Conservation (phyloP, 495 filamentous ascomycete species). For the Lasiosphaeriaceae sp. region DNA sequence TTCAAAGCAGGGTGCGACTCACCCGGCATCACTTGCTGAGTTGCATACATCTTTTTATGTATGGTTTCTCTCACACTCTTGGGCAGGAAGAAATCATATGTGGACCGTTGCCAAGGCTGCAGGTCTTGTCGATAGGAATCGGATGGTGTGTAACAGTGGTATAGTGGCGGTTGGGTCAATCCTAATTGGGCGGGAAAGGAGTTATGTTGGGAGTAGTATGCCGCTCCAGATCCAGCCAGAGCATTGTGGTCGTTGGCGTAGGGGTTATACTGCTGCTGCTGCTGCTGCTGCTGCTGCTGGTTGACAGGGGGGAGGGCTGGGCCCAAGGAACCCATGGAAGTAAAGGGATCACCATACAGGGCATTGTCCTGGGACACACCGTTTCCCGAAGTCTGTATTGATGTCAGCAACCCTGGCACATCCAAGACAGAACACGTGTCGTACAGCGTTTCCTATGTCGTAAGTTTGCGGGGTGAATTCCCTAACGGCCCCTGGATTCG, state of each 20-base stretch:
- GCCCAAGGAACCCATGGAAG: conserved; percentile 48
- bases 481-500: conserved; percentile 56
- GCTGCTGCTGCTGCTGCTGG: no score
- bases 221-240: conserved; percentile 44
- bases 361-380: conserved; percentile 16
- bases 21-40: conserved; percentile 81
- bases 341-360: conserved; percentile 56
- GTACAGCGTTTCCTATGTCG: conserved; percentile 60
- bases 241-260: conserved; percentile 57
- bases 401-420: conserved; percentile 5
- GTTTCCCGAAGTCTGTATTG: conserved; percentile 14
- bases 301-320: conserved; percentile 46
- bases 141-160: conserved; percentile 87
- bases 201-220: conserved; percentile 44
- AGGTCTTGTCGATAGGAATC: conserved; percentile 77
- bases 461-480: conserved; percentile 82
- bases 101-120: conserved; percentile 74
- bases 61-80: conserved; percentile 81
- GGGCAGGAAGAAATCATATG: conserved; percentile 86
- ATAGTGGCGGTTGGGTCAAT: conserved; percentile 73
- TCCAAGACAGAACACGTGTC: conserved; percentile 15
- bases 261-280: conserved; percentile 59
- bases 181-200: conserved; percentile 42
- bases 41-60: conserved; percentile 82
- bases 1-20: conserved; percentile 20